Conservation (phyloP, 2,329 filamentous ascomycete species). For the Penicillium sp. region DNA sequence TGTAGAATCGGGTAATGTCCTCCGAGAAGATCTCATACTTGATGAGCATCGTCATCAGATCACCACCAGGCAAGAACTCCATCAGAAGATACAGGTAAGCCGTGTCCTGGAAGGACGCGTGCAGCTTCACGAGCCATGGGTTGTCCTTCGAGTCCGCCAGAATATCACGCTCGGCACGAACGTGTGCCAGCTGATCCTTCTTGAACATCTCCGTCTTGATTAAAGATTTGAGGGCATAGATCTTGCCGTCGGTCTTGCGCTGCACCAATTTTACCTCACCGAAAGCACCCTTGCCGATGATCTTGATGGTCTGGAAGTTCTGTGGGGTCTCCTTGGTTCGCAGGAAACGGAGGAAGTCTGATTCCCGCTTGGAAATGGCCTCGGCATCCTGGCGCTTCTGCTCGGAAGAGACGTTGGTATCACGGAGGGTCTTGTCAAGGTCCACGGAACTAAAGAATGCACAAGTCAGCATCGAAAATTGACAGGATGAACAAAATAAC, state of each 20-base stretch:
- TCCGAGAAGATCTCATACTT: slow-evolving; percentile 99
- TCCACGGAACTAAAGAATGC: slow-evolving; percentile 71
- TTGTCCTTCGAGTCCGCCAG: slow-evolving; percentile 94
- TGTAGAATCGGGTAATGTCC: slow-evolving; percentile 98
- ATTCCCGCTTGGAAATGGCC: slow-evolving; percentile 81
- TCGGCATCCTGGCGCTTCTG: slow-evolving; percentile 83
- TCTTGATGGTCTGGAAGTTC: slow-evolving; percentile 95
- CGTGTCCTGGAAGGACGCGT: slow-evolving; percentile 94
- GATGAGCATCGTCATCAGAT: slow-evolving; percentile 99
- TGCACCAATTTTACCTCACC: slow-evolving; percentile 97
- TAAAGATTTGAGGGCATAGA: slow-evolving; percentile 96
- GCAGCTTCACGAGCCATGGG: slow-evolving; percentile 97
- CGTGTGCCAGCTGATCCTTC: slow-evolving; percentile 96
- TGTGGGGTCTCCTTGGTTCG: slow-evolving; percentile 89
- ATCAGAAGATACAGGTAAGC: slow-evolving; percentile 99
- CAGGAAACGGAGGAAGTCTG: slow-evolving; percentile 88
- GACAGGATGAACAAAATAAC: not conserved
- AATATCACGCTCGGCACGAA: slow-evolving; percentile 95
- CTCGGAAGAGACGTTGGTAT: slow-evolving; percentile 69
- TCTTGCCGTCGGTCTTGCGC: slow-evolving; percentile 92
- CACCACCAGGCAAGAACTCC: slow-evolving; percentile 97
- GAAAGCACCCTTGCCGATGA: slow-evolving; percentile 98
- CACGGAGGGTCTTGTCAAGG: slow-evolving; percentile 79
- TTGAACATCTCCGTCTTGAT: slow-evolving; percentile 99
- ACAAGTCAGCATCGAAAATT: not conserved